Percentiles rank a stretch among this genome's conserved stretches.
Evolutionary conservation across 2,329 filamentous ascomycete genomes (phyloP).

Genomic region (Clarireedia paspali): DNA sequence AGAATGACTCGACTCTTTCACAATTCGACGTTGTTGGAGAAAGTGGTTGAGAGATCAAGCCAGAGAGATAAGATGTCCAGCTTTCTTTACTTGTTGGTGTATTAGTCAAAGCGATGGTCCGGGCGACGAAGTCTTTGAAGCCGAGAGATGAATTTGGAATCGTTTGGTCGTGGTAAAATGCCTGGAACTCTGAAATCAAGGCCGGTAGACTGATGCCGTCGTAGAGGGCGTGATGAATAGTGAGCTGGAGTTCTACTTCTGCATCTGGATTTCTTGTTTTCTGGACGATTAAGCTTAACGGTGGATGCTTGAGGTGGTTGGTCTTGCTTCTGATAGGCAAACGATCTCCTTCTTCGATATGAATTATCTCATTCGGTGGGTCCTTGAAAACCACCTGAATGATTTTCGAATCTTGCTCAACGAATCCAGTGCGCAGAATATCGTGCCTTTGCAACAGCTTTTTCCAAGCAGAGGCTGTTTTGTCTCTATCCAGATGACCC

Average conservation of each 20-base stretch:
- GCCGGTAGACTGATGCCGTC: slow-evolving; percentile 71
- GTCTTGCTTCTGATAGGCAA: not conserved
- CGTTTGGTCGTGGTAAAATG: slow-evolving; percentile 32
- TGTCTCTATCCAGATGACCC: slow-evolving; percentile 31
- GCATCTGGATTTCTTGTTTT: not conserved
- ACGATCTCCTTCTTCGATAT: slow-evolving; percentile 15
- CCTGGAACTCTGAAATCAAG: slow-evolving; percentile 47
- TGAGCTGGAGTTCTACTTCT: slow-evolving; percentile 35
- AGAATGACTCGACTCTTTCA: slow-evolving; percentile 34
- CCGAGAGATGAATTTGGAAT: slow-evolving; percentile 6
- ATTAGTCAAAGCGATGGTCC: slow-evolving; percentile 32
- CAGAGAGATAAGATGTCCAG: slow-evolving; percentile 35
- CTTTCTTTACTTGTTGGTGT: slow-evolving; percentile 30
- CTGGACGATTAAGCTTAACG: slow-evolving; percentile 21
- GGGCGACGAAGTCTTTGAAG: slow-evolving; percentile 30
- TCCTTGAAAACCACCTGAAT: slow-evolving; percentile 53
- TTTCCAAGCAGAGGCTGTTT: slow-evolving; percentile 54
- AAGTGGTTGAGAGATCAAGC: not conserved
- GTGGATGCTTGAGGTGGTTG: slow-evolving; percentile 16
- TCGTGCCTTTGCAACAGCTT: slow-evolving; percentile 46
- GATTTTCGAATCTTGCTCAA: slow-evolving; percentile 43
- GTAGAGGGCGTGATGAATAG: slow-evolving; percentile 81
- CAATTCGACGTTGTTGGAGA: not conserved
- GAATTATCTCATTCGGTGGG: slow-evolving; percentile 29
- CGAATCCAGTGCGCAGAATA: slow-evolving; percentile 61